phyloP scores from a whole-genome alignment of 345 rosid species.

The Leavenworthia alabamica region DNA sequence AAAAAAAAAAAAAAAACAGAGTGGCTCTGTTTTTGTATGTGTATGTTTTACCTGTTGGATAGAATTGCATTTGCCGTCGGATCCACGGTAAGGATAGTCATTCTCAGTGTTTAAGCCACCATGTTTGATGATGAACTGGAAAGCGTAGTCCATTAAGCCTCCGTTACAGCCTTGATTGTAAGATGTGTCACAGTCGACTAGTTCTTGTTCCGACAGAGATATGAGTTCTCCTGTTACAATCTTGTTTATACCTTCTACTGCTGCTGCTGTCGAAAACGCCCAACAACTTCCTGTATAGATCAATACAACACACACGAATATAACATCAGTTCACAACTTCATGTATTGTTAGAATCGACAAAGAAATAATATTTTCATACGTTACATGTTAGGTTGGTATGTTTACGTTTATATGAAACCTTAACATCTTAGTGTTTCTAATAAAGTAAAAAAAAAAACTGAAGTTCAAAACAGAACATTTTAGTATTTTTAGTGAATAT shows the following conservation, averaged over 20 bases:
- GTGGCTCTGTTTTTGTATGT: conserved; percentile 8
- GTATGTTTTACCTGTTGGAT: conserved; percentile 35
- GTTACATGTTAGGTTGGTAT: not conserved
- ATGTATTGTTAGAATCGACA: not conserved
- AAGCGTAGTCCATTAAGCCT: conserved; percentile 96
- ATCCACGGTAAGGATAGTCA: conserved; percentile 69
- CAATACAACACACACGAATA: not conserved
- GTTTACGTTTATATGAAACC: not conserved
- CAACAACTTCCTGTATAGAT: conserved; percentile 79
- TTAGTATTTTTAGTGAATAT: not conserved
- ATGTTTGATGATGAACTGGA: conserved; percentile 71
- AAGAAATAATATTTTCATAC: not conserved
- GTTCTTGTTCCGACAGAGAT: conserved; percentile 79
- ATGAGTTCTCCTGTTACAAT: conserved; percentile 74
- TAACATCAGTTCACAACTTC: not conserved
- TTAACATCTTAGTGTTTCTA: not conserved
- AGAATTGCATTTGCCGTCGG: conserved; percentile 46
- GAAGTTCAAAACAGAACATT: not conserved
- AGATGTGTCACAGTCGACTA: conserved; percentile 74
- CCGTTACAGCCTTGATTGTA: conserved; percentile 82
- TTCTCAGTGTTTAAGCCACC: conserved; percentile 78
- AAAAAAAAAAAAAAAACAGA: not conserved
- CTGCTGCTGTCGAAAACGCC: conserved; percentile 91
- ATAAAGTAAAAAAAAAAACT: not conserved
- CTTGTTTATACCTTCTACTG: conserved; percentile 88